Evolutionary conservation across 495 filamentous ascomycete genomes (phyloP), one percentile per base, ranked within the genome.

Genomic region (Neurospora sp.): DNA sequence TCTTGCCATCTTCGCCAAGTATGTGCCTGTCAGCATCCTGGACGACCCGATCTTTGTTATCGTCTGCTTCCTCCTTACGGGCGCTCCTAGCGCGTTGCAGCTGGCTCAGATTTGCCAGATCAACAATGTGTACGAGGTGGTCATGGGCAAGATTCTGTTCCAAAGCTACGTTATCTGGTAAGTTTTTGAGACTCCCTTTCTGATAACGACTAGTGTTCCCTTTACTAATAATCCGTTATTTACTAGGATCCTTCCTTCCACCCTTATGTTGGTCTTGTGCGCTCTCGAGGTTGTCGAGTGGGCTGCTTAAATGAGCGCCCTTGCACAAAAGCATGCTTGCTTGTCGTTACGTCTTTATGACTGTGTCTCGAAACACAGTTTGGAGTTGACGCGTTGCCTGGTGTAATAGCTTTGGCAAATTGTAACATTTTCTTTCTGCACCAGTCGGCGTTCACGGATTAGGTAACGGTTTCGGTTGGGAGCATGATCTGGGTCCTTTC

Each of bases 21-120:
- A 90, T 77, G 89, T 96, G 16, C 94, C 93, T 0, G 86, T 99
- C 80, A 96, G 93, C 84, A 98, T 98, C 72, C 83, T 99, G 40
- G 96, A 97, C 80, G 96, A 99, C 77, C 96, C 96, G 7, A 98
- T 99, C 76, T 99, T 99, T 81, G 89, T 98, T 73, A 91, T 98
- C 74, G 96, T 99, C 45, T 97, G 94, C 81, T 99, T 98, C 85
- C 86, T 99, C 68, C 90, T 99, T 75, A 94, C 93, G 1, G 96
- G 96, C 27, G 96, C 96, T 8, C 96, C 96, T 16, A 97, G 93
- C 73, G 96, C 96, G 39, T 86, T 99, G 75, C 96, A 99, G 80
- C 83, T 99, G 76, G 94, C 96, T 8, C 96, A 99, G 83, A 99
- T 99, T 73, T 99, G 96, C 83, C 96, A 98, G 85, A 93, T 98